These are phyloP conservation scores for Oidiodendron maius DNA, from an alignment of 495 filamentous ascomycete species.

Conservation along the genomic window DNA sequence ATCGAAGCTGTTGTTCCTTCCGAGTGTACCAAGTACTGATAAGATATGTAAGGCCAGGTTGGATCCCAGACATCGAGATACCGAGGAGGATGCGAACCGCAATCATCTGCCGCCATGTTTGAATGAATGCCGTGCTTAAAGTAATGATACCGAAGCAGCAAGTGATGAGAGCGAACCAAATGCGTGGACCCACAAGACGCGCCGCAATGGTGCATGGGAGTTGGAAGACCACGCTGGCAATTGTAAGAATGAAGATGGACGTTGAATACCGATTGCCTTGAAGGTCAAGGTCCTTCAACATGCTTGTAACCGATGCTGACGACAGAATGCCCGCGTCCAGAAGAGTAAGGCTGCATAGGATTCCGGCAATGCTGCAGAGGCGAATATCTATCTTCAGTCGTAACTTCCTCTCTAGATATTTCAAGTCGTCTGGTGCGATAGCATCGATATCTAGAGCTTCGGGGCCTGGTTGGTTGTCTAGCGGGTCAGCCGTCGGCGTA, in stretches of 20 bases:
- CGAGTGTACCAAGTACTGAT: conserved; percentile 71
- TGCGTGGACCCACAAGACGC: conserved; percentile 58
- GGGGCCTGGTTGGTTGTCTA: no score
- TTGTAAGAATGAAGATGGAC: conserved; percentile 74
- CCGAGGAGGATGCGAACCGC: conserved; percentile 65
- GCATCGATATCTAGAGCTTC: no score
- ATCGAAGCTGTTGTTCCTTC: conserved; percentile 67
- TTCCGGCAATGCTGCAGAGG: conserved; percentile 70
- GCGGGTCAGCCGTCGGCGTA: no score
- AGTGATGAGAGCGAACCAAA: conserved; percentile 65
- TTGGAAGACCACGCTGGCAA: conserved; percentile 69
- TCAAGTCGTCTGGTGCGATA: conserved; percentile 49
- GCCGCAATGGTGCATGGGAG: conserved; percentile 68
- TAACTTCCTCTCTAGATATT: no score
- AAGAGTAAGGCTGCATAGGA: conserved; percentile 67
- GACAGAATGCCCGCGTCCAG: conserved; percentile 75
- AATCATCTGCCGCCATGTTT: conserved; percentile 70
- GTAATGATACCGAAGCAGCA: conserved; percentile 67
- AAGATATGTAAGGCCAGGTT: conserved; percentile 64
- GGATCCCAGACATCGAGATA: conserved; percentile 63
- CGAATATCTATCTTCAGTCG: conserved; percentile 67
- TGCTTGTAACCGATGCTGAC: conserved; percentile 41
- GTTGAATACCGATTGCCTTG: conserved; percentile 44
- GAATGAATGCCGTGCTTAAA: conserved; percentile 61
- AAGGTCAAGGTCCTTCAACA: conserved; percentile 60